Evolutionary conservation across 257 asterid species (phyloP).

Genomic region (Solanum lycopersicoides): DNA sequence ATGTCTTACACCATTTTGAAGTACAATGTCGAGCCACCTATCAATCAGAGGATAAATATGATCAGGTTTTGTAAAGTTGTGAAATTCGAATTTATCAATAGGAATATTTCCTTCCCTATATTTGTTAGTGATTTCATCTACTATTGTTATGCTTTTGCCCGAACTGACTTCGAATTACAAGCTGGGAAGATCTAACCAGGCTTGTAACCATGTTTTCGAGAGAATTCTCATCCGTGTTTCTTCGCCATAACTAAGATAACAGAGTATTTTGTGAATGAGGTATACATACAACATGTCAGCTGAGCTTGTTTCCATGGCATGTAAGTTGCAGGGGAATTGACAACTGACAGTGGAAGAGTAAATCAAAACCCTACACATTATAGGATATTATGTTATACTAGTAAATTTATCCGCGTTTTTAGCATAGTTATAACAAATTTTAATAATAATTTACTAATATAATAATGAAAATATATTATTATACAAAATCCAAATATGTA

Average conservation of each 20-base stretch:
- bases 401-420: not conserved
- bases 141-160: not conserved
- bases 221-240: not conserved
- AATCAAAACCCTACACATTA: not conserved
- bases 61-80: not conserved
- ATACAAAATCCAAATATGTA: too few species aligned
- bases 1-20: not conserved
- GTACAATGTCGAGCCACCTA: not conserved
- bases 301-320: not conserved
- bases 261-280: not conserved
- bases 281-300: not conserved
- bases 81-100: not conserved
- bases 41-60: not conserved
- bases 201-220: not conserved
- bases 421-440: not conserved
- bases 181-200: not conserved
- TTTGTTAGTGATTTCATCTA: not conserved
- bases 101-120: not conserved
- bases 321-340: not conserved
- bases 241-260: not conserved
- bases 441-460: too few species aligned
- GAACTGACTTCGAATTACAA: not conserved
- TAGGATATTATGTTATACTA: not conserved
- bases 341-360: not conserved
- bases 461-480: too few species aligned